Evolutionary conservation across 345 rosid species (phyloP).

Genomic region (Eucalyptus pauciflora): DNA sequence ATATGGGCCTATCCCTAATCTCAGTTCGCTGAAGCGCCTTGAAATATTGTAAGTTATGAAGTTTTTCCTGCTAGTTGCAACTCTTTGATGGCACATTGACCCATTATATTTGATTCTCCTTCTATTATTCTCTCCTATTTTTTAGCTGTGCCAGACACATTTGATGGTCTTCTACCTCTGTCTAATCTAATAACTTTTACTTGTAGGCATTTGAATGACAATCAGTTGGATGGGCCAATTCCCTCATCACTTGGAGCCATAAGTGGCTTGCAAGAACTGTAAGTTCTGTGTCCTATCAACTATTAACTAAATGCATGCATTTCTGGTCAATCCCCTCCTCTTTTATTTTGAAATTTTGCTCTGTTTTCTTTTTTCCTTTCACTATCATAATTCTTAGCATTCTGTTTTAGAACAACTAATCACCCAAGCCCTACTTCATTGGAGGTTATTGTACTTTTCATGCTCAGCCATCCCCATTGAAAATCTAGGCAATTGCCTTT

Average conservation of each 20-base stretch:
- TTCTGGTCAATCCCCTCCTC: neutral
- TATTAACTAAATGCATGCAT: neutral
- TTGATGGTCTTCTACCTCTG: neutral
- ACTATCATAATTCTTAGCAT: neutral
- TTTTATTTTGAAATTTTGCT: neutral
- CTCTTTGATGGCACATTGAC: neutral
- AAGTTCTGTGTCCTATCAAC: constrained; percentile 15
- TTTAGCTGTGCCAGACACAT: neutral
- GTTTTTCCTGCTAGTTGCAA: neutral
- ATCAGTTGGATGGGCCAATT: constrained; percentile 49
- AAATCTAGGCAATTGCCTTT: neutral
- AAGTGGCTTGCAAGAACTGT: constrained; percentile 51
- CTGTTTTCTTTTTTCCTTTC: neutral
- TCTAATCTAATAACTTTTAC: neutral
- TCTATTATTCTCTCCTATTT: neutral
- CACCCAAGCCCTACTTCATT: neutral
- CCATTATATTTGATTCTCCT: neutral
- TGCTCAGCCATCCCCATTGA: neutral
- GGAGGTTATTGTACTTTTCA: neutral
- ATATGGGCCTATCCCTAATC: constrained; percentile 64
- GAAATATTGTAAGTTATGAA: constrained; percentile 41
- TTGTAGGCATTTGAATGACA: constrained; percentile 75
- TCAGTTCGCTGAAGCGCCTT: constrained; percentile 42
- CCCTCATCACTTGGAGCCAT: constrained; percentile 52
- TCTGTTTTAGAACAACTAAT: neutral